phyloP scores from a whole-genome alignment of 441 rosid species.

The Daphne laureola region DNA sequence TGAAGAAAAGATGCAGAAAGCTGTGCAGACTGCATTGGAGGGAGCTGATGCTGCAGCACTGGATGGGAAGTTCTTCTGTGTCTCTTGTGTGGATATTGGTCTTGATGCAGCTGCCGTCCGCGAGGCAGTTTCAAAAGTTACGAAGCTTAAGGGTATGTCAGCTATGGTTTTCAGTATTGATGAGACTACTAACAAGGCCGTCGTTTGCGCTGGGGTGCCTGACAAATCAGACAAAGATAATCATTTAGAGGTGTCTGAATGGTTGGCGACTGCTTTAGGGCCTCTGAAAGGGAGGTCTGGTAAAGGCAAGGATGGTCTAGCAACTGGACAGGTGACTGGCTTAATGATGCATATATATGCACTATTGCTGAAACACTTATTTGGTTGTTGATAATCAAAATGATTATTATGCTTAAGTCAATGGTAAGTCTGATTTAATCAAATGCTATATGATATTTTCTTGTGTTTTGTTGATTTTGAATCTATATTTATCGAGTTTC shows the following conservation, averaged over 20 bases:
- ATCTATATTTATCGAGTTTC: too few relatives aligned
- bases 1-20: conserved; percentile 71
- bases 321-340: conserved; percentile 79
- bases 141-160: conserved; percentile 70
- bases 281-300: conserved; percentile 92
- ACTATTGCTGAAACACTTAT: not conserved
- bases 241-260: conserved; percentile 80
- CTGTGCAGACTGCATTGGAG: conserved; percentile 52
- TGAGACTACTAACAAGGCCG: conserved; percentile 81
- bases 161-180: conserved; percentile 86
- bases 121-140: conserved; percentile 81
- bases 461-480: too few relatives aligned
- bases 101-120: conserved; percentile 92
- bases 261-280: conserved; percentile 71
- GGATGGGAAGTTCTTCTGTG: conserved; percentile 68
- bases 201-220: conserved; percentile 86
- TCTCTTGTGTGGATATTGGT: conserved; percentile 73
- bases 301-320: conserved; percentile 89
- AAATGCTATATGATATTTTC: too few relatives aligned
- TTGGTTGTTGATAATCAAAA: not conserved
- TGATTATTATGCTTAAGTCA: not conserved
- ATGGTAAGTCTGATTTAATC: not conserved
- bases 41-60: conserved; percentile 68
- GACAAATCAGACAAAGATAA: conserved; percentile 50
- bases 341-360: not conserved